Evolutionary conservation across 1,284 basidiomycete genomes (phyloP).

Genomic region (Schizophyllum amplum): DNA sequence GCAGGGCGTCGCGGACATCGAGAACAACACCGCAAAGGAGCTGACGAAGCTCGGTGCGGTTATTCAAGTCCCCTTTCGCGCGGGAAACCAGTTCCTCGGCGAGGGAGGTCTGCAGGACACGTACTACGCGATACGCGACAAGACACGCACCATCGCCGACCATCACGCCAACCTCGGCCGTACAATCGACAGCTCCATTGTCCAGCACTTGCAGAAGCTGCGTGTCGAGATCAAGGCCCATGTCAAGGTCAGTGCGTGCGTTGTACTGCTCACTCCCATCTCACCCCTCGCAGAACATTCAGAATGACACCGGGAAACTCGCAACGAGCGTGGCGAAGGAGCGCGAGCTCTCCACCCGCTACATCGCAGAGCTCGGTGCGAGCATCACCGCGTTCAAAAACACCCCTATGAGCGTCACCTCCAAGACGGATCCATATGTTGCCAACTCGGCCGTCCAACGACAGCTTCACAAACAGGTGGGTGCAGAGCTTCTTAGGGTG

Average conservation of each 20-base stretch:
- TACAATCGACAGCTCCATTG: slow-evolving; percentile 95
- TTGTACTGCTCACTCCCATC: no score
- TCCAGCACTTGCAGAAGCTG: slow-evolving; percentile 95
- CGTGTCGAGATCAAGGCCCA: slow-evolving; percentile 95
- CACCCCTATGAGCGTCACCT: slow-evolving; percentile 83
- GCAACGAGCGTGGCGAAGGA: slow-evolving; percentile 92
- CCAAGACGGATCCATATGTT: slow-evolving; percentile 83
- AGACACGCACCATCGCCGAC: slow-evolving; percentile 91
- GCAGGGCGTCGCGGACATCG: slow-evolving; percentile 91
- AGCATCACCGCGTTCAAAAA: slow-evolving; percentile 91
- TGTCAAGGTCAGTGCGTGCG: slow-evolving; percentile 79
- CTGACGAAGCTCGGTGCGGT: slow-evolving; percentile 94
- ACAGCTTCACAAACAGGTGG: slow-evolving; percentile 72
- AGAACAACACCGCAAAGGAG: slow-evolving; percentile 92
- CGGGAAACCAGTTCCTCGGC: slow-evolving; percentile 93
- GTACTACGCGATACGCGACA: slow-evolving; percentile 91
- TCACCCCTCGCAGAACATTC: slow-evolving; percentile 66
- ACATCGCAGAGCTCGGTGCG: slow-evolving; percentile 84
- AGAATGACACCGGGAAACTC: slow-evolving; percentile 95
- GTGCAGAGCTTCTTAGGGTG: no score
- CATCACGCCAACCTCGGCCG: slow-evolving; percentile 95
- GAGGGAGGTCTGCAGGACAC: slow-evolving; percentile 92
- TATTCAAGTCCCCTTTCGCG: slow-evolving; percentile 94
- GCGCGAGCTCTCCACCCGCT: slow-evolving; percentile 82
- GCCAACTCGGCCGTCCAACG: slow-evolving; percentile 76